Base-by-base conservation (phyloP, 139 green algal species). In the Chlamydomonas applanata region DNA sequence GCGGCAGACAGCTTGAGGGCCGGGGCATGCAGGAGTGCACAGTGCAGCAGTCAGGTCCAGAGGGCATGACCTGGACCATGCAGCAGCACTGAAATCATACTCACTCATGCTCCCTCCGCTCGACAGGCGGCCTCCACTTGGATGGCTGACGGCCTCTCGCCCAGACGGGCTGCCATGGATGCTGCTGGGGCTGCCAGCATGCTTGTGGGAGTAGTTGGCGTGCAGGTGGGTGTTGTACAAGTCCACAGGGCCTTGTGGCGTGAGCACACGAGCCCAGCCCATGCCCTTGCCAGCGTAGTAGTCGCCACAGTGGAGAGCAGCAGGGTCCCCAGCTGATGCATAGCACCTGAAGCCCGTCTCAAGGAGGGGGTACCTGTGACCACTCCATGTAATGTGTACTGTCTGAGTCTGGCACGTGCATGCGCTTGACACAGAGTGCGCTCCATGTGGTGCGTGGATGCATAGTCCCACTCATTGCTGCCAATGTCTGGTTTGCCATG, bases 151-250 rank as follows among this genome's bases (percentile, higher is more conserved):
- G n/a, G n/a, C n/a, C n/a, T n/a, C n/a, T n/a, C n/a, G n/a, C n/a
- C n/a, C n/a, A n/a, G n/a, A n/a, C n/a, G n/a, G 27, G 7, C 63
- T 53, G 63, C 34, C 54, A 25, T 4, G 53, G 33, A 11, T 56
- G 35, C 63, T 53, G 33, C 63, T 70, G 35, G 7, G 4, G 33
- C 33, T 70, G 63, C 11, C 9, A 16, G 44, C 24, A 44, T 36
- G n/a, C 32, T 76, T 77, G 73, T 90, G 85, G 16, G 57, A 72
- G 75, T 91, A 91, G 77, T 91, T 91, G 53, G 84, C 82, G 52
- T 87, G 83, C 64, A 87, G 72, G 79, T 91, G 86, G 3, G 84
- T 91, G 77, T 88, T 89, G 82, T 85, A 90, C 0, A 91, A 77
- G 36, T 85, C 79, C 1, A 90, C 44, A 0, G 67, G 64, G 22